Base-by-base conservation (phyloP, 2,329 filamentous ascomycete species). In the Plenodomus lindquistii region DNA sequence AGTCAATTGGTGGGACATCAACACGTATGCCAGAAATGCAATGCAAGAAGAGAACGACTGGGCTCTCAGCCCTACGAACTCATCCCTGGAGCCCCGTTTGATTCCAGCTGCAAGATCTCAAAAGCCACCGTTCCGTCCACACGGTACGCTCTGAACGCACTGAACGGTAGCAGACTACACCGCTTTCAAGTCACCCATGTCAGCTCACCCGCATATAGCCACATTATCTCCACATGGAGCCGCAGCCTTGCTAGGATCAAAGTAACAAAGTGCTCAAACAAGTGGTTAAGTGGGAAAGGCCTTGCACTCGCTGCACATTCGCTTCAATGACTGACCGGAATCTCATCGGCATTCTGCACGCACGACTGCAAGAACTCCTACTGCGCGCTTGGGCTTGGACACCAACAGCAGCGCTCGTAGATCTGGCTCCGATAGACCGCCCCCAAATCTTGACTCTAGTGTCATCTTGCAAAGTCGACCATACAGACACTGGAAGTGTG, bases 241-340 rank as follows among this genome's bases (percentile, higher is more conserved):
- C 11, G 27, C 27, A 13, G 11, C 11, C 15, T 15, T 8, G 27
- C 27, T 15, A 31, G 11, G 27, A 8, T 8, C 27, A 31, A 11
- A 15, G 10, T 15, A 4, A 4, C 11, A 15, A 4, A 31, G 4
- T 31, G 27, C 11, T 8, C 6, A 31, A 8, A 15, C 6, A 15
- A 31, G 27, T 8, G 9, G 6, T 15, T 4, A 31, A 31, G 27
- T 31, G 27, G 27, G 27, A 4, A 13, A 15, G 9, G 15, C 27
- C 4, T 7, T 31, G 6, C 6, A 15, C 4, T 31, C n/a, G 11
- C 27, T 31, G 27, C 27, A 31, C 27, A 7, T 31, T 8, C 4
- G 6, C 21, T 11, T n/a, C 13, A 15, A 35, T 13, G 22, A 52
- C 37, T 54, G 41, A 52, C 51, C 51, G 51, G 48, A 51, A 51